Evolutionary conservation across 306 rosid genomes (phyloP).

Genomic region (Rubus idaeus): DNA sequence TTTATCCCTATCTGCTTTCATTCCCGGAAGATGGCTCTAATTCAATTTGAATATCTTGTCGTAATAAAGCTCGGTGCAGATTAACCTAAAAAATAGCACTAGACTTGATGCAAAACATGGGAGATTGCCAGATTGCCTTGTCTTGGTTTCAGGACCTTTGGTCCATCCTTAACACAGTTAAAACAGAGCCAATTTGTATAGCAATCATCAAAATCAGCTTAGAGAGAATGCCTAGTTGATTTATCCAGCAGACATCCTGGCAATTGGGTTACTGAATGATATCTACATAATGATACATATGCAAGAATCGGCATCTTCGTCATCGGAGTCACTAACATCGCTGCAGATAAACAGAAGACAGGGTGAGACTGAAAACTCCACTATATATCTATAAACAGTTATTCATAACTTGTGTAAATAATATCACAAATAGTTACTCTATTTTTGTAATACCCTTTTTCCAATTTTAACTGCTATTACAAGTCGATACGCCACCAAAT

Average conservation of each 20-base stretch:
- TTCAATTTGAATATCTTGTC: conserved; percentile 22
- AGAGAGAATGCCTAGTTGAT: conserved; percentile 33
- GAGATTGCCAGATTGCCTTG: conserved; percentile 27
- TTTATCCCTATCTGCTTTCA: conserved; percentile 33
- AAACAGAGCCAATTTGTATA: conserved; percentile 22
- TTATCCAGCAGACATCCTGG: conserved; percentile 46
- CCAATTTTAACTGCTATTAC: not conserved
- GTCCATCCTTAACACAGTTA: conserved; percentile 35
- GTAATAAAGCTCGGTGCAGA: conserved; percentile 26
- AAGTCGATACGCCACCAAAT: not conserved
- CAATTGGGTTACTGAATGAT: conserved; percentile 25
- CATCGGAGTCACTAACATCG: conserved; percentile 76
- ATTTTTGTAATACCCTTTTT: conserved; percentile 6
- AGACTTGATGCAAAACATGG: conserved; percentile 32
- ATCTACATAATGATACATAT: conserved; percentile 75
- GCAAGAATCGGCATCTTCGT: conserved; percentile 73
- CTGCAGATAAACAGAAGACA: conserved; percentile 53
- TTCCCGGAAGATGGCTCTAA: conserved; percentile 20
- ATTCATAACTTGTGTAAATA: not conserved
- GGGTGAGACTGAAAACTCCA: conserved; percentile 16
- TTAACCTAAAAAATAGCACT: conserved; percentile 32
- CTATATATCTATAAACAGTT: not conserved
- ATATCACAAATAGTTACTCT: conserved; percentile 19
- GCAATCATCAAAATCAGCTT: conserved; percentile 29
- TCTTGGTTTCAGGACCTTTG: conserved; percentile 28